A percentile compares a stretch with the other conserved stretches of the same genome.
Evolutionary conservation across 2,329 filamentous ascomycete species (phyloP).

Genomic region (Tolypocladium endophyticum): DNA sequence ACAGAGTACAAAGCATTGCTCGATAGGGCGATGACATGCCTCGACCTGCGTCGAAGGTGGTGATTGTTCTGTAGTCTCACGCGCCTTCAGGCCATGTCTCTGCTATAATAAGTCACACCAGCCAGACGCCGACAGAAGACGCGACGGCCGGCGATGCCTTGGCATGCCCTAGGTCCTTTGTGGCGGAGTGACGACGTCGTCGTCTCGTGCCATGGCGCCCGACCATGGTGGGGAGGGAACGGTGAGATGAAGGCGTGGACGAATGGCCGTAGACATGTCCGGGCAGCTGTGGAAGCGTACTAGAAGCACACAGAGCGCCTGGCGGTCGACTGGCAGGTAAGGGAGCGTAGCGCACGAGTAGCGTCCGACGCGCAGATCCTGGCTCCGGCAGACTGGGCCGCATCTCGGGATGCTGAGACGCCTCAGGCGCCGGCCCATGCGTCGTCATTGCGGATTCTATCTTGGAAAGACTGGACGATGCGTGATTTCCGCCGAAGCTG

Average conservation of each 20-base stretch:
- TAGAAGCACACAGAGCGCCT: background rate
- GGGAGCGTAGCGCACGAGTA: background rate
- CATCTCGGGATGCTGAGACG: slow-evolving; percentile 3
- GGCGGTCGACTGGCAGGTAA: background rate
- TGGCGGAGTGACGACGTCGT: background rate
- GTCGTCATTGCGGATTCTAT: background rate
- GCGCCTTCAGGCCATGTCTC: background rate
- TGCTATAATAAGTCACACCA: background rate
- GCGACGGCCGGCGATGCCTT: background rate
- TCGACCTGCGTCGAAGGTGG: background rate
- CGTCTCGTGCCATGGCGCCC: background rate
- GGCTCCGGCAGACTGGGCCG: background rate
- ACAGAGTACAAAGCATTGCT: background rate
- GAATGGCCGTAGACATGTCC: background rate
- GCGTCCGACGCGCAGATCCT: background rate
- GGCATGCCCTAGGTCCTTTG: background rate
- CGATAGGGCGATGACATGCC: background rate
- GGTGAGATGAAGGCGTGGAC: background rate
- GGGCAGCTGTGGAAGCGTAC: background rate
- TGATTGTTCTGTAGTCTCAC: background rate
- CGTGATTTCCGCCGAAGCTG: background rate
- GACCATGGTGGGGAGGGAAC: background rate
- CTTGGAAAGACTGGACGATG: background rate
- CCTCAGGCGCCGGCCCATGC: slow-evolving; percentile 1
- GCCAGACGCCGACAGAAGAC: background rate